phyloP scores from a whole-genome alignment of 2,329 filamentous ascomycete species.

The Aspergillus versicolor region DNA sequence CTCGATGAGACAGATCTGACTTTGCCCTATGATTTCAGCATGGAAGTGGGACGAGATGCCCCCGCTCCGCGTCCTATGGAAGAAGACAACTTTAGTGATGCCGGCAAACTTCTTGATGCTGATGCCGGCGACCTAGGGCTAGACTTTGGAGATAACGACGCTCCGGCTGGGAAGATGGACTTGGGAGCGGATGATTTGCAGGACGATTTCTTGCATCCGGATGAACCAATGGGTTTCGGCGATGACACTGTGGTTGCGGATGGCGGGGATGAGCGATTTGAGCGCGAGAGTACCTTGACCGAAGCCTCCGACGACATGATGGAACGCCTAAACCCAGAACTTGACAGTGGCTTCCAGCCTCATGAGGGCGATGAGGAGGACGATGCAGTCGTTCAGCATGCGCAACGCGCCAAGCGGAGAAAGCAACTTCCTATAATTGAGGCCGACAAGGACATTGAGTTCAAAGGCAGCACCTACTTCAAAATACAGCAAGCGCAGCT shows the following conservation, averaged over 20 bases:
- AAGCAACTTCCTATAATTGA: conserved; percentile 67
- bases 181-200: conserved; percentile 35
- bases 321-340: conserved; percentile 42
- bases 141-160: conserved; percentile 49
- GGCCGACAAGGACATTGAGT: conserved; percentile 76
- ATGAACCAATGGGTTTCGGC: conserved; percentile 54
- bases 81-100: conserved; percentile 55
- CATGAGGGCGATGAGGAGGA: conserved; percentile 52
- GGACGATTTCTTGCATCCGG: conserved; percentile 55
- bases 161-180: conserved; percentile 42
- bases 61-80: conserved; percentile 64
- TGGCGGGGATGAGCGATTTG: conserved; percentile 48
- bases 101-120: conserved; percentile 58
- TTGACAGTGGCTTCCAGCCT: conserved; percentile 41
- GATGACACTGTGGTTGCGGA: conserved; percentile 57
- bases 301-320: conserved; percentile 66
- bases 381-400: conserved; percentile 58
- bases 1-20: conserved; percentile 58
- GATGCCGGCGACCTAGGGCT: conserved; percentile 52
- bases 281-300: conserved; percentile 67
- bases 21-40: conserved; percentile 64
- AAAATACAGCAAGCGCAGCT: conserved; percentile 83
- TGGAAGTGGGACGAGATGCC: conserved; percentile 89
- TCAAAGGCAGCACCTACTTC: conserved; percentile 70
- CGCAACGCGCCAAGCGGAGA: conserved; percentile 74